These are phyloP conservation scores for Blastocystis hominis DNA, from an alignment of 352 stramenopile species.

Conservation along the genomic window DNA sequence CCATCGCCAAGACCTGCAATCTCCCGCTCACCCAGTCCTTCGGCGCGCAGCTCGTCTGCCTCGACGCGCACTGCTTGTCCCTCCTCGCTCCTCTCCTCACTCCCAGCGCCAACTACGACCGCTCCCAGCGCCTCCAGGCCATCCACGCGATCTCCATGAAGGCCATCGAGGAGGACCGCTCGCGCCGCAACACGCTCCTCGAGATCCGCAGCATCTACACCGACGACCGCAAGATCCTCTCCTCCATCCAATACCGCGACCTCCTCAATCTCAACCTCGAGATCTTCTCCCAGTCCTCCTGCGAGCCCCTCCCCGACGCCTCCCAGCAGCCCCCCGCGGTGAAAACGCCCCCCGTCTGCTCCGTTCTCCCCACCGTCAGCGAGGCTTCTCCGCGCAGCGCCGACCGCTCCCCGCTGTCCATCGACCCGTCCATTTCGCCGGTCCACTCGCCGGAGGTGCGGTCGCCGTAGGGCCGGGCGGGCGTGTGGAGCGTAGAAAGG, in stretches of 20 bases:
- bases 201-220: background rate
- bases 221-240: background rate
- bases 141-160: conserved; percentile 5
- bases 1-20: background rate
- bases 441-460: background rate
- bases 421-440: background rate
- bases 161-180: conserved; percentile 33
- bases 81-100: background rate
- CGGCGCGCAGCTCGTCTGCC: conserved; percentile 33
- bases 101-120: background rate
- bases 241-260: conserved; percentile 32
- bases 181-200: background rate
- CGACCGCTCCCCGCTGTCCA: background rate
- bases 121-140: background rate
- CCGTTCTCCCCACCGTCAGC: background rate
- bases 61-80: conserved; percentile 2
- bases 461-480: background rate
- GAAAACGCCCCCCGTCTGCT: background rate
- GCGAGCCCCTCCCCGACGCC: background rate
- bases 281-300: background rate
- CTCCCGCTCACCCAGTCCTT: conserved; percentile 43
- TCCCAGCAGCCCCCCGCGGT: background rate
- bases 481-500: background rate
- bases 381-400: background rate
- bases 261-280: conserved; percentile 7